Evolutionary conservation across 768 basidiomycete genomes (phyloP).

Genomic region (Collybiopsis confluens): DNA sequence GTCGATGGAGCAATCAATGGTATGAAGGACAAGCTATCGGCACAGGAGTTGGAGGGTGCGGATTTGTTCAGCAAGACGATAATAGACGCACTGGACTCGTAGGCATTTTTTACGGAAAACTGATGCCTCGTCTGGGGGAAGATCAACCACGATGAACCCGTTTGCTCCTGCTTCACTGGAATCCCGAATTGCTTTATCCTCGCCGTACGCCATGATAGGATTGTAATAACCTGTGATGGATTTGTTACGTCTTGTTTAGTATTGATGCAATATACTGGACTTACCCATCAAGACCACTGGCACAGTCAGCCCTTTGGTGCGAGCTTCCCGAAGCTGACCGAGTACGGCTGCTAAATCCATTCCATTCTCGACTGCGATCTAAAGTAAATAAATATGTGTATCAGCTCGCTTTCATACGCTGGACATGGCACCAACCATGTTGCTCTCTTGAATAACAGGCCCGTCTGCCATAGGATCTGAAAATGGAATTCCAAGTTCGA

Average conservation of each 20-base stretch:
- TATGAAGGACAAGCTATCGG: conserved; percentile 80
- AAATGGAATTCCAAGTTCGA: conserved; percentile 94
- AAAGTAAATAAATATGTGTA: not conserved
- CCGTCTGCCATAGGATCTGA: conserved; percentile 97
- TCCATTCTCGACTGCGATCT: conserved; percentile 83
- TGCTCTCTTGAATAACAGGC: conserved; percentile 87
- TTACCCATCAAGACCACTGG: conserved; percentile 96
- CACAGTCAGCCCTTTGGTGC: conserved; percentile 73
- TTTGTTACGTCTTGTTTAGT: not conserved
- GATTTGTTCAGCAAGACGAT: conserved; percentile 2
- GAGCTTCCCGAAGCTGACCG: conserved; percentile 70
- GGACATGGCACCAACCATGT: conserved; percentile 59
- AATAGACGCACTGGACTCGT: conserved; percentile 62
- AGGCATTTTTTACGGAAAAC: conserved; percentile 86
- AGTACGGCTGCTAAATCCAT: conserved; percentile 77
- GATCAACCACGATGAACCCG: conserved; percentile 96
- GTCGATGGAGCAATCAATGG: conserved; percentile 96
- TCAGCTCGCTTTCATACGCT: not conserved
- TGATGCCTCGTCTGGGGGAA: conserved; percentile 95
- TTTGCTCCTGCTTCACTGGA: conserved; percentile 89
- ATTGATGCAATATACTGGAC: too few species aligned
- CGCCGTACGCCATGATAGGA: conserved; percentile 91
- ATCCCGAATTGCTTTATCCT: conserved; percentile 90
- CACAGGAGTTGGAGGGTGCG: not conserved
- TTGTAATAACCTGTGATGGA: conserved; percentile 85